Base-by-base conservation (phyloP, 2,329 filamentous ascomycete species). In the Stagonosporopsis tanaceti region DNA sequence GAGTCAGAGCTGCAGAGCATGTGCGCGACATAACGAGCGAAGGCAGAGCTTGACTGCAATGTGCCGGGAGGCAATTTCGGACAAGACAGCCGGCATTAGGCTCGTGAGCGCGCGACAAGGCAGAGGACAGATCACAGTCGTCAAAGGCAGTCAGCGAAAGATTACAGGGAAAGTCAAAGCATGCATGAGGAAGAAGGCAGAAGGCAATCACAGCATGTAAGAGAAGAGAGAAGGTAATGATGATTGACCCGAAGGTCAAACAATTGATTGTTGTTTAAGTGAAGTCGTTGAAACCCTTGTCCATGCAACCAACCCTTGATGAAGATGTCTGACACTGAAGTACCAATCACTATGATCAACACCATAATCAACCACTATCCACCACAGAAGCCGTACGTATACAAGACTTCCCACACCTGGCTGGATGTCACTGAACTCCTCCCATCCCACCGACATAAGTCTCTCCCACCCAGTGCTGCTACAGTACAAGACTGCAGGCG, bases 401-500 rank as follows among this genome's bases (percentile, higher is more conserved):
- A 34, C 28, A 5, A 5, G 22, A 47, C 37, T 50, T 37, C 47
- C 35, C 20, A 45, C 47, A 51, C 30, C 41, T 39, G 54, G 42
- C 30, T 57, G 48, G 34, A 20, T 57, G 38, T 27, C 54, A 47
- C 35, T n/a, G n/a, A 25, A 48, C 47, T 52, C 35, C 32, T 35
- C 40, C 40, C 42, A 52, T 38, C 38, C 54, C 32, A 17, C 32
- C 41, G 17, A 38, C 42, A 15, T 20, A 44, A 42, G 30, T 45
- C 47, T 52, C 30, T 57, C 44, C 38, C 27, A 45, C 44, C 38
- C 54, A 53, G 28, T 53, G 38, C 54, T 57, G 54, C 44, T 52
- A 48, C 44, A 45, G 48, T 20, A 28, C 32, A 57, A 39, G 48
- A 52, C 32, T 57, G 48, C 54, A 52, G 48, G 48, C 38, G 44